Percentiles rank a stretch among this genome's conserved stretches.
Evolutionary conservation across 2,329 filamentous ascomycete species (phyloP).

Genomic region (Cladosporium sp.): DNA sequence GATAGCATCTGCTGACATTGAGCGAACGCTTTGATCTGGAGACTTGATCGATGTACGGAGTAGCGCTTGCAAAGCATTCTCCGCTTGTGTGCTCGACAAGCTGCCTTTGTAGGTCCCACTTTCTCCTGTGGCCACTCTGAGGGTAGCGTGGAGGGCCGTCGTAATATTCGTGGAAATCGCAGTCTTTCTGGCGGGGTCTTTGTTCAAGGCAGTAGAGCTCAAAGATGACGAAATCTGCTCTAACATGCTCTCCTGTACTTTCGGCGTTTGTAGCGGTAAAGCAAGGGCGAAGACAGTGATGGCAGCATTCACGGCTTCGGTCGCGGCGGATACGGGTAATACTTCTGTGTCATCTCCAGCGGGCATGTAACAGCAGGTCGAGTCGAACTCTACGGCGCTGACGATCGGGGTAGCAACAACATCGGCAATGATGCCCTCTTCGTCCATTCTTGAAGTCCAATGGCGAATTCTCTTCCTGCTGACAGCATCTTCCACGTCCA

Average conservation of each 20-base stretch:
- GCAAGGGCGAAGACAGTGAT: conserved; percentile 91
- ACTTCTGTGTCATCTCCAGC: conserved; percentile 41
- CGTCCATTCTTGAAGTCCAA: conserved; percentile 45
- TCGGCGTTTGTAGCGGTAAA: conserved; percentile 81
- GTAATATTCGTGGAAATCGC: conserved; percentile 90
- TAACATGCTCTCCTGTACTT: conserved; percentile 91
- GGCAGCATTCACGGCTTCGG: conserved; percentile 90
- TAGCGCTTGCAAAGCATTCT: conserved; percentile 65
- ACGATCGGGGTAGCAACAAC: conserved; percentile 61
- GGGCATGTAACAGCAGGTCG: conserved; percentile 70
- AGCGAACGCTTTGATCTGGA: conserved; percentile 79
- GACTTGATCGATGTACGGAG: conserved; percentile 77
- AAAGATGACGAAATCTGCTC: conserved; percentile 92
- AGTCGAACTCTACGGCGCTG: conserved; percentile 83
- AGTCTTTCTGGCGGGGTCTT: conserved; percentile 82
- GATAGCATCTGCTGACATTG: conserved; percentile 77
- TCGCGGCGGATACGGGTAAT: conserved; percentile 73
- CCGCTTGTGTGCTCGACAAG: conserved; percentile 60
- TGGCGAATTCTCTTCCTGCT: conserved; percentile 56
- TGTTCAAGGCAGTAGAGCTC: conserved; percentile 70
- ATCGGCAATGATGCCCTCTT: conserved; percentile 63
- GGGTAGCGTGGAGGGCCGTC: conserved; percentile 70
- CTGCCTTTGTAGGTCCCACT: conserved; percentile 69
- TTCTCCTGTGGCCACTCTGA: conserved; percentile 82
- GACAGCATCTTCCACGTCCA: conserved; percentile 65